Conservation (phyloP, 75 land plant species). For the Adiantum capillusveneris region DNA sequence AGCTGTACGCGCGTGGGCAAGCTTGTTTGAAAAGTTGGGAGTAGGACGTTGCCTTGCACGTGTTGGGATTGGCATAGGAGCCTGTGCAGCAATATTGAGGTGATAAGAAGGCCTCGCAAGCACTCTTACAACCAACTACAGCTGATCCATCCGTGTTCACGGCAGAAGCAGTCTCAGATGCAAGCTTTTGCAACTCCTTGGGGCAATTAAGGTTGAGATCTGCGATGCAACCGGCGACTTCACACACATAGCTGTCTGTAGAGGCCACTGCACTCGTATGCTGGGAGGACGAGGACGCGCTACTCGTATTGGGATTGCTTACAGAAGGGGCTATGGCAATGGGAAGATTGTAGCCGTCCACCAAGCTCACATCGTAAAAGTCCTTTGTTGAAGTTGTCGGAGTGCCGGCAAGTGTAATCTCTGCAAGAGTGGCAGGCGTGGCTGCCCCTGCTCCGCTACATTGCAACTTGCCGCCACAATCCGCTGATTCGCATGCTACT, state of each 20-base stretch:
- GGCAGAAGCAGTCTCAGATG: conserved; percentile 13
- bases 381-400: conserved; percentile 20
- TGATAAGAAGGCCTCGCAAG: conserved; percentile 61
- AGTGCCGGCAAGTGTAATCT: conserved; percentile 58
- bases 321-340: conserved; percentile 28
- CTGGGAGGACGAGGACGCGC: too few species aligned
- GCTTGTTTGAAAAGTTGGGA: conserved; percentile 66
- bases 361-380: conserved; percentile 86
- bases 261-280: background rate
- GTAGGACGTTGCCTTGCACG: conserved; percentile 65
- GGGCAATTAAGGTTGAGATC: conserved; percentile 68
- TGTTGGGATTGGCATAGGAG: conserved; percentile 41
- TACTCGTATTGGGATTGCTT: background rate
- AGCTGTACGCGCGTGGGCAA: conserved; percentile 84
- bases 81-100: conserved; percentile 80
- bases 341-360: conserved; percentile 84
- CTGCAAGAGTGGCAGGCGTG: conserved; percentile 68
- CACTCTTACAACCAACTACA: conserved; percentile 77
- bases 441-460: conserved; percentile 56
- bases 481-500: conserved; percentile 42
- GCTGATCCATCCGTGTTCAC: too few species aligned
- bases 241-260: conserved; percentile 42
- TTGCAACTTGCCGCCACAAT: conserved; percentile 54
- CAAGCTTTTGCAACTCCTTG: conserved; percentile 37
- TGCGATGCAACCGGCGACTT: conserved; percentile 54